phyloP scores from a whole-genome alignment of 768 basidiomycete species.

The Tylopilus intermedius region DNA sequence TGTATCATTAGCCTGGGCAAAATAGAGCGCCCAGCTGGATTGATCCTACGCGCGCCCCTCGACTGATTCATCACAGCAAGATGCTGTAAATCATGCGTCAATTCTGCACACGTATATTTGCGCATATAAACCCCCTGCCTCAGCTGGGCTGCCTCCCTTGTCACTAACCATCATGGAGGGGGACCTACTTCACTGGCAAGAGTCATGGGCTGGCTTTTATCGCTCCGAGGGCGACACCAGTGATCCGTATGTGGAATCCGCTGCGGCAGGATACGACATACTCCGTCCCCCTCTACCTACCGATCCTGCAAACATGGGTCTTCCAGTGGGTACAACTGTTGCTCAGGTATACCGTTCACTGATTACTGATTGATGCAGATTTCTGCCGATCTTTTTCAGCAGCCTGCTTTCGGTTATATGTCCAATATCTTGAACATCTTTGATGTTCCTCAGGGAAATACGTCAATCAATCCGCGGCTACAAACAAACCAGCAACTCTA shows the following conservation, averaged over 20 bases:
- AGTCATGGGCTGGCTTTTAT: slow-evolving; percentile 3
- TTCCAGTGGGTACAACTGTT: slow-evolving; percentile 13
- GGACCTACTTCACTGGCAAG: slow-evolving; percentile 2
- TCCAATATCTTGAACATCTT: not conserved
- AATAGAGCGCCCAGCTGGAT: not conserved
- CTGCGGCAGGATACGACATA: not conserved
- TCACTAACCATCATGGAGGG: slow-evolving; percentile 14
- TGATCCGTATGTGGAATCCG: not conserved
- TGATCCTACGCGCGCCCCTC: not conserved
- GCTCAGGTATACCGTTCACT: not conserved
- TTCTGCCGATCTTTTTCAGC: not conserved
- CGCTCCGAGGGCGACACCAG: not conserved
- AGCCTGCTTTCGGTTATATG: not conserved
- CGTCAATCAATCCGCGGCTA: slow-evolving; percentile 2
- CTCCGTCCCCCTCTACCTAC: not conserved
- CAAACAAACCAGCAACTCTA: slow-evolving; percentile 13
- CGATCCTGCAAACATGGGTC: not conserved
- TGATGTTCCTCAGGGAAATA: not conserved
- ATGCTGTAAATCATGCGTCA: slow-evolving; percentile 18
- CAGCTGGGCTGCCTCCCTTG: not conserved
- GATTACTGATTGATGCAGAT: slow-evolving; percentile 14
- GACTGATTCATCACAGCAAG: slow-evolving; percentile 17
- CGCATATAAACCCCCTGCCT: slow-evolving; percentile 12
- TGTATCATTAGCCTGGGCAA: not conserved
- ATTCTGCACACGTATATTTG: not conserved